Percentiles rank a stretch among this genome's conserved stretches.
These are phyloP conservation scores for Larix kaempferi DNA, from an alignment of 75 land plant genomes.

Conservation along the genomic window DNA sequence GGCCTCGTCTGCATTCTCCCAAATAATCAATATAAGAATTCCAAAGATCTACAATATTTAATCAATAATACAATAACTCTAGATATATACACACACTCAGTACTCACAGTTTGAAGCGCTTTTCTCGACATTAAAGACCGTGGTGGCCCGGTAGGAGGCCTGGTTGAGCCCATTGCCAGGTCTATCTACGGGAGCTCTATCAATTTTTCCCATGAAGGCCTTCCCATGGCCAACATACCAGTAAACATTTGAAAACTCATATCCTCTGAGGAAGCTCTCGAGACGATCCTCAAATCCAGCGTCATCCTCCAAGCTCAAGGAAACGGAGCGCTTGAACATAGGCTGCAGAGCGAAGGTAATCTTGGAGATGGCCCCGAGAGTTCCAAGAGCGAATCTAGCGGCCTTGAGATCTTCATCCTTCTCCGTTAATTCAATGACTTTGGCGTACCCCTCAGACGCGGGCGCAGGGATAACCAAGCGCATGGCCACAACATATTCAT, in stretches of 20 bases:
- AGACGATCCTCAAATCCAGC: not conserved
- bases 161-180: not conserved
- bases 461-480: constrained; percentile 17
- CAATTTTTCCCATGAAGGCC: not conserved
- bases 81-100: no score
- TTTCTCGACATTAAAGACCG: no score
- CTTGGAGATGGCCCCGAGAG: constrained; percentile 19
- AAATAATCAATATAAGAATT: no score
- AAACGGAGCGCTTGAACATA: constrained; percentile 15
- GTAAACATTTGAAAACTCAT: constrained; percentile 10
- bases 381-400: constrained; percentile 12
- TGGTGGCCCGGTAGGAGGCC: no score
- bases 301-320: not conserved
- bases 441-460: constrained; percentile 11
- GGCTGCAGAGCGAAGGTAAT: constrained; percentile 13
- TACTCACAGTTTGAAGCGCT: no score
- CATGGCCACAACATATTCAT: constrained; percentile 25
- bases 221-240: constrained; percentile 4
- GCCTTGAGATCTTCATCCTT: constrained; percentile 13
- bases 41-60: not conserved
- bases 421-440: constrained; percentile 2
- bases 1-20: no score
- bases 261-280: not conserved
- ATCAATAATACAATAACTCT: no score
- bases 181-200: constrained; percentile 1